Conservation (phyloP, 768 basidiomycete species). For the Xerocomellus dryophilus region DNA sequence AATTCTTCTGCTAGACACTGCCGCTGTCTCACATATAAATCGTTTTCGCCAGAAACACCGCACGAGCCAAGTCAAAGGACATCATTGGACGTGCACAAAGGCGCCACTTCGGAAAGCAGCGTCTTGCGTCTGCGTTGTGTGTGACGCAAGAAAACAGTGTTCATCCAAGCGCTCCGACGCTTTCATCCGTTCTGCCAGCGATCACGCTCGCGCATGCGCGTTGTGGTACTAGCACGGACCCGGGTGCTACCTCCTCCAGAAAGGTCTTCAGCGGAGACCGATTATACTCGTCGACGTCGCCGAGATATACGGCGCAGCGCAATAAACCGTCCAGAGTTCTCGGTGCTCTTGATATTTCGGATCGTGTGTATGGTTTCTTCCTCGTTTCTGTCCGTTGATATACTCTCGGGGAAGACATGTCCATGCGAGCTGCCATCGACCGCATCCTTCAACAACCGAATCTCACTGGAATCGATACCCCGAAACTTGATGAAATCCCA, state of each 20-base stretch:
- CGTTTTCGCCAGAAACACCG: slow-evolving; percentile 47
- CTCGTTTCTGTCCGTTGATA: slow-evolving; percentile 3
- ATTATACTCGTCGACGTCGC: neutral
- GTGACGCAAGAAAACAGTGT: slow-evolving; percentile 9
- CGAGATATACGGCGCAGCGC: slow-evolving; percentile 3
- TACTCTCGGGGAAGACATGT: slow-evolving; percentile 17
- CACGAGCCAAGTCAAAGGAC: slow-evolving; percentile 58
- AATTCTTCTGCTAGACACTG: neutral
- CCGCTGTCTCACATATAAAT: neutral
- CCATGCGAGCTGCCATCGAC: slow-evolving; percentile 31
- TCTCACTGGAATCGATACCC: slow-evolving; percentile 21
- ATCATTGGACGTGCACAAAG: slow-evolving; percentile 52
- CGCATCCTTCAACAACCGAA: slow-evolving; percentile 26
- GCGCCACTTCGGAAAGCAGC: slow-evolving; percentile 58
- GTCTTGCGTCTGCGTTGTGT: slow-evolving; percentile 47
- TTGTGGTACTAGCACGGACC: neutral
- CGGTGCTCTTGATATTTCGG: slow-evolving; percentile 21
- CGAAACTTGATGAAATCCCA: neutral
- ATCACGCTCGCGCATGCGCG: slow-evolving; percentile 30
- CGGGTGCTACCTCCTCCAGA: neutral
- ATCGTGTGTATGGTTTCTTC: slow-evolving; percentile 24
- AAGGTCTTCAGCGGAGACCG: slow-evolving; percentile 1
- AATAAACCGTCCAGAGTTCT: slow-evolving; percentile 25
- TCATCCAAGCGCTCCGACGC: neutral
- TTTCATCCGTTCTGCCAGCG: slow-evolving; percentile 17